Percentiles rank a stretch among this genome's conserved stretches.
Evolutionary conservation across 495 filamentous ascomycete species (phyloP).

Genomic region (Xylaria nigripes): DNA sequence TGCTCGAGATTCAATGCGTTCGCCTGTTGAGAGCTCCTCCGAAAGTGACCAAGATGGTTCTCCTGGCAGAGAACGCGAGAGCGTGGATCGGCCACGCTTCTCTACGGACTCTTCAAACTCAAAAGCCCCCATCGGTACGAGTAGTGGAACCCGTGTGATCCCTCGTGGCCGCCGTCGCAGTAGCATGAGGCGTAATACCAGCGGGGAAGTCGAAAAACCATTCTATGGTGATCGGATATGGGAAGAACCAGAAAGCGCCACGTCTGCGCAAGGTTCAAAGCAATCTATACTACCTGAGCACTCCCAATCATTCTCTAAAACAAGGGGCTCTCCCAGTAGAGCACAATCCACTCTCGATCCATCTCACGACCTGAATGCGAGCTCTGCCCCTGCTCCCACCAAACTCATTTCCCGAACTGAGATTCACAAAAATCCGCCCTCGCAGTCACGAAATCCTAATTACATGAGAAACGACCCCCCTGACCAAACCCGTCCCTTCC

Average conservation of each 20-base stretch:
- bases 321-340: slow-evolving; percentile 53
- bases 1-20: slow-evolving; percentile 38
- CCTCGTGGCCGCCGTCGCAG: slow-evolving; percentile 32
- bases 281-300: slow-evolving; percentile 12
- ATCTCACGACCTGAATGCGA: slow-evolving; percentile 12
- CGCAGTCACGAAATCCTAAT: slow-evolving; percentile 62
- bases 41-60: slow-evolving; percentile 32
- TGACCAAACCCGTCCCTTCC: slow-evolving; percentile 24
- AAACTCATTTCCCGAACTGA: slow-evolving; percentile 59
- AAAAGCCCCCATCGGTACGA: slow-evolving; percentile 22
- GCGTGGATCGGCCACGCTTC: slow-evolving; percentile 25
- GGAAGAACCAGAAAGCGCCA: slow-evolving; percentile 60
- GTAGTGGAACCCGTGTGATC: slow-evolving; percentile 15
- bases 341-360: slow-evolving; percentile 39
- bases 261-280: slow-evolving; percentile 17
- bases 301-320: slow-evolving; percentile 36
- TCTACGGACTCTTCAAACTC: slow-evolving; percentile 15
- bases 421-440: slow-evolving; percentile 68
- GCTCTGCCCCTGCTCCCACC: slow-evolving; percentile 22
- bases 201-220: slow-evolving; percentile 48
- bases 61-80: slow-evolving; percentile 21
- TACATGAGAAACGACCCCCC: slow-evolving; percentile 57
- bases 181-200: slow-evolving; percentile 48
- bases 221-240: slow-evolving; percentile 78
- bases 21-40: slow-evolving; percentile 43